phyloP scores from a whole-genome alignment of 805 yeast species.

The Candida maltosa region DNA sequence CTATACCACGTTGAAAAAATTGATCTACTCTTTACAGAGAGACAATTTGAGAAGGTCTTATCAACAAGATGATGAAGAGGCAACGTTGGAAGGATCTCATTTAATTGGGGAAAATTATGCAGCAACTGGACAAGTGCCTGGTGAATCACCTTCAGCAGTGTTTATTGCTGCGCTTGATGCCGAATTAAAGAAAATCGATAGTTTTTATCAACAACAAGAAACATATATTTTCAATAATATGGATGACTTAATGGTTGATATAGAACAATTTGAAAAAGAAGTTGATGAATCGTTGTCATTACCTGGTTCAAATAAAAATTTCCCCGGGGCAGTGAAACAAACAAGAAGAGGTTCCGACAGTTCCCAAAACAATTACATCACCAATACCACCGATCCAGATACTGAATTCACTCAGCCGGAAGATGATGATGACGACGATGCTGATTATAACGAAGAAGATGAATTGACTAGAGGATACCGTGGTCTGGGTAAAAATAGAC shows the following conservation, averaged over 20 bases:
- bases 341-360: slow-evolving; percentile 14
- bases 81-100: slow-evolving; percentile 8
- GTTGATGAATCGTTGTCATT: slow-evolving; percentile 12
- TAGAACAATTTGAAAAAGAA: slow-evolving; percentile 55
- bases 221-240: slow-evolving; percentile 49
- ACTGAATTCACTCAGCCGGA: slow-evolving; percentile 31
- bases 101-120: slow-evolving; percentile 7
- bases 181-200: slow-evolving; percentile 73
- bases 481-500: slow-evolving; percentile 28
- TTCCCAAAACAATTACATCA: slow-evolving; percentile 14
- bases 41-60: slow-evolving; percentile 35
- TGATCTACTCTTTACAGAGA: slow-evolving; percentile 78
- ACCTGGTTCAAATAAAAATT: slow-evolving; percentile 4
- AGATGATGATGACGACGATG: slow-evolving; percentile 32
- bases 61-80: slow-evolving; percentile 11
- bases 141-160: slow-evolving; percentile 49
- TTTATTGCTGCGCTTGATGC: slow-evolving; percentile 72
- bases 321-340: neutral
- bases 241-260: slow-evolving; percentile 57
- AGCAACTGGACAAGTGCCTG: slow-evolving; percentile 14
- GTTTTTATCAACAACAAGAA: slow-evolving; percentile 70
- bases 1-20: slow-evolving; percentile 81
- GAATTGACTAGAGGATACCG: slow-evolving; percentile 15
- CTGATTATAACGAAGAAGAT: slow-evolving; percentile 21
- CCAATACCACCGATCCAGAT: slow-evolving; percentile 29